Percentiles rank a stretch among this genome's conserved stretches.
Conservation (phyloP, 345 rosid species). For the Cardiospermum halicacabum region DNA sequence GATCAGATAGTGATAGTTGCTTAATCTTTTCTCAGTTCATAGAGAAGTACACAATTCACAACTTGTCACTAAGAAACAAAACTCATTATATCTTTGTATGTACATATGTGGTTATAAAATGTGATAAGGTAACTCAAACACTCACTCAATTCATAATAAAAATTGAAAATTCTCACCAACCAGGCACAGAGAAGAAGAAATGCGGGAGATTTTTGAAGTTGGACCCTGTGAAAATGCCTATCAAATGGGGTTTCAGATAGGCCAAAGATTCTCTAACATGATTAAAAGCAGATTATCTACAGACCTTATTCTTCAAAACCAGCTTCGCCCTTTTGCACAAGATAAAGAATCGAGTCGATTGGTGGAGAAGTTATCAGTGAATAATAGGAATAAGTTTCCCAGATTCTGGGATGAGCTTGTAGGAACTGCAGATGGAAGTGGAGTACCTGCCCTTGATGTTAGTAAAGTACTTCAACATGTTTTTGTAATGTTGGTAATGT, state of each 20-base stretch:
- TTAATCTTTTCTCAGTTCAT: neutral
- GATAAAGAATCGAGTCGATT: slow-evolving; percentile 21
- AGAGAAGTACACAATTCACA: neutral
- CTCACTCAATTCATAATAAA: no score
- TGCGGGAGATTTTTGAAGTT: slow-evolving; percentile 45
- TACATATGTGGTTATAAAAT: neutral
- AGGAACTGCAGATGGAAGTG: slow-evolving; percentile 55
- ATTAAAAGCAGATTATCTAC: slow-evolving; percentile 42
- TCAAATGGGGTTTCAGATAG: slow-evolving; percentile 45
- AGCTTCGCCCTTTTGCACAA: slow-evolving; percentile 48
- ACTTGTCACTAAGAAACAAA: neutral
- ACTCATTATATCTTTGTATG: neutral
- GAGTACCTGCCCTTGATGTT: slow-evolving; percentile 49
- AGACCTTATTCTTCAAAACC: slow-evolving; percentile 46
- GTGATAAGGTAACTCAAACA: slow-evolving; percentile 3
- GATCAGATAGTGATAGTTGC: neutral
- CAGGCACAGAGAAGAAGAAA: slow-evolving; percentile 3
- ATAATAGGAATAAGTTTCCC: slow-evolving; percentile 39
- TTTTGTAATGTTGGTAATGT: neutral
- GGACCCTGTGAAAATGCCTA: slow-evolving; percentile 46
- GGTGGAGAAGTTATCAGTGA: slow-evolving; percentile 31
- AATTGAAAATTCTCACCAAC: no score
- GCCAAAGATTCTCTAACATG: slow-evolving; percentile 35
- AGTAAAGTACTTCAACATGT: neutral
- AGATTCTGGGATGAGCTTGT: slow-evolving; percentile 53